Base-by-base conservation (phyloP, 2,329 filamentous ascomycete species). In the Triangularia setosa region DNA sequence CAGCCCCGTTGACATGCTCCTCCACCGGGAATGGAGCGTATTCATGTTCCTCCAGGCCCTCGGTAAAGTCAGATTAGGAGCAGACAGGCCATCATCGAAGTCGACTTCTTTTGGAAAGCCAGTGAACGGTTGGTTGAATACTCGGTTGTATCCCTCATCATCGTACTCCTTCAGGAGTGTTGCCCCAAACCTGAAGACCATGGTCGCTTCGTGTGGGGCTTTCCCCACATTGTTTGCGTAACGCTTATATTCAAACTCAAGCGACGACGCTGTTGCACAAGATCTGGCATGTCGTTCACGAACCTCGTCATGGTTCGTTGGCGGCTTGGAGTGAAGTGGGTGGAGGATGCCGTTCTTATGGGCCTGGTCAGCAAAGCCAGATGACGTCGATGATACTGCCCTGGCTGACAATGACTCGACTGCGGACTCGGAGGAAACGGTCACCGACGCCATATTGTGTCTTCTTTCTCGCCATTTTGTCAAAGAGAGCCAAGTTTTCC, bases 81-180 rank as follows among this genome's bases (percentile, higher is more conserved):
- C 52, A 6, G 57, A 61, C 25, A 67, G 30, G 54, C 65, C 60
- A 23, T 67, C 56, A 56, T 67, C 64, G 35, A 67, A 67, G 2
- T 60, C 65, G 16, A 63, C 24, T 16, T 64, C 25, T n/a, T 56
- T 40, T n/a, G 60, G 62, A 24, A 67, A 53, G 18, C 23, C 58
- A 1, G 57, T 61, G 18, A 67, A 64, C 2, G 62, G 21, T n/a
- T 35, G 65, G 53, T 61, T 63, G 28, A 21, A 63, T 5, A 14
- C 48, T 24, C n/a, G 6, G n/a, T 2, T 27, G 28, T 62, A 64
- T 1, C 18, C 9, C 4, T 16, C 8, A 16, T 60, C 44, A 28
- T 21, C 40, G 18, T 63, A 24, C 2, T 18, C 16, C 62, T 64
- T 60, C 6, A 62, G 12, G 2, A 64, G 28, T 24, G 8, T 4